Evolutionary conservation across 495 filamentous ascomycete genomes (phyloP).

Genomic region (Evernia prunastri): DNA sequence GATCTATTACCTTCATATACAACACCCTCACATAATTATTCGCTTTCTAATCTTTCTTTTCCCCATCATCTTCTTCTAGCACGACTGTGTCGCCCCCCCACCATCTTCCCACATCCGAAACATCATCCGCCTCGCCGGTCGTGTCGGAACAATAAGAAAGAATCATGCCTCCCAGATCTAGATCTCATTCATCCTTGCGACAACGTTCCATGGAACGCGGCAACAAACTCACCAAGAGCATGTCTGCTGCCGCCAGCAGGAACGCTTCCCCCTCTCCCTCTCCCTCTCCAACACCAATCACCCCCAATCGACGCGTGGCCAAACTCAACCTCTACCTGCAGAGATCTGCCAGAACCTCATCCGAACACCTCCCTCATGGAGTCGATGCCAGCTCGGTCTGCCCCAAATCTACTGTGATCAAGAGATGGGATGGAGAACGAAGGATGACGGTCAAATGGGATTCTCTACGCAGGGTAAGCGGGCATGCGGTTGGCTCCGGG

Average conservation of each 20-base stretch:
- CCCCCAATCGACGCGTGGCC: constrained; percentile 14
- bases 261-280: constrained; percentile 1
- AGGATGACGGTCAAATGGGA: constrained; percentile 47
- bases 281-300: constrained; percentile 16
- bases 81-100: not conserved
- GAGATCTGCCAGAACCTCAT: constrained; percentile 14
- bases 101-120: not conserved
- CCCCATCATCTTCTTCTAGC: not conserved
- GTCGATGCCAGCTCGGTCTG: constrained; percentile 4
- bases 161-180: constrained; percentile 16
- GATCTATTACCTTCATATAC: not conserved
- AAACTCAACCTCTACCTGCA: constrained; percentile 21
- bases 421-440: constrained; percentile 52
- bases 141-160: not conserved
- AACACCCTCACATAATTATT: too few relatives aligned
- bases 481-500: not conserved
- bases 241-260: constrained; percentile 9
- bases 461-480: constrained; percentile 44
- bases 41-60: not conserved
- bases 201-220: constrained; percentile 14
- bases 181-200: constrained; percentile 14
- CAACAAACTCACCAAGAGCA: constrained; percentile 19
- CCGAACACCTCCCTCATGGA: constrained; percentile 7
- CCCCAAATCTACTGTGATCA: constrained; percentile 25
- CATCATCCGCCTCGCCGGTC: not conserved